Conservation (phyloP, 768 basidiomycete genomes). For the Tricholoma furcatifolium region DNA sequence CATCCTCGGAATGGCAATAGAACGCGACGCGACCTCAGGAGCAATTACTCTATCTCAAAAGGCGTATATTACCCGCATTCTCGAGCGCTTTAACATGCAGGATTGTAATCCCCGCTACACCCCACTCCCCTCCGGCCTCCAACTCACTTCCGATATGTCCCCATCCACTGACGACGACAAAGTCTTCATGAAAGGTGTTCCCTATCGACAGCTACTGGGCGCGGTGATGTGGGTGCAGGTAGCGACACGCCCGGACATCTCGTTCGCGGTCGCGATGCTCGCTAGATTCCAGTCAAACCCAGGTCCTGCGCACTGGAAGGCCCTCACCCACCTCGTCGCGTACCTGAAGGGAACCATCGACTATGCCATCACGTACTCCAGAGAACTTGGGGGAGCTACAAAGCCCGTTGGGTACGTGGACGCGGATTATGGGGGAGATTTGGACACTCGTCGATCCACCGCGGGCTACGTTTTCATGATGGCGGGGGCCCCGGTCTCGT, state of each 20-base stretch:
- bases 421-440: too few relatives aligned
- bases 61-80: too few relatives aligned
- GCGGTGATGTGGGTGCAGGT: too few relatives aligned
- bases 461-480: too few relatives aligned
- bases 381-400: not conserved
- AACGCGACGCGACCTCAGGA: not conserved
- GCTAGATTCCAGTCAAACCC: slow-evolving; percentile 24
- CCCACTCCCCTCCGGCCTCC: not conserved
- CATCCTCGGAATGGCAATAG: not conserved
- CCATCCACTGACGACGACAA: slow-evolving; percentile 8
- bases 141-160: not conserved
- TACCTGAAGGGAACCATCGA: slow-evolving; percentile 34
- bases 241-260: slow-evolving; percentile 28
- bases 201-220: slow-evolving; percentile 23
- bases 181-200: slow-evolving; percentile 25
- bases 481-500: slow-evolving; percentile 26
- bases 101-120: not conserved
- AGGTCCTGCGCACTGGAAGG: slow-evolving; percentile 32
- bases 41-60: too few relatives aligned
- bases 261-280: slow-evolving; percentile 20
- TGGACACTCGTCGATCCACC: too few relatives aligned
- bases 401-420: slow-evolving; percentile 16
- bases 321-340: slow-evolving; percentile 31
- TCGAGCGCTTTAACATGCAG: too few relatives aligned
- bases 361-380: slow-evolving; percentile 21